phyloP scores from a whole-genome alignment of 345 rosid species.

The Eucalyptus regnans region DNA sequence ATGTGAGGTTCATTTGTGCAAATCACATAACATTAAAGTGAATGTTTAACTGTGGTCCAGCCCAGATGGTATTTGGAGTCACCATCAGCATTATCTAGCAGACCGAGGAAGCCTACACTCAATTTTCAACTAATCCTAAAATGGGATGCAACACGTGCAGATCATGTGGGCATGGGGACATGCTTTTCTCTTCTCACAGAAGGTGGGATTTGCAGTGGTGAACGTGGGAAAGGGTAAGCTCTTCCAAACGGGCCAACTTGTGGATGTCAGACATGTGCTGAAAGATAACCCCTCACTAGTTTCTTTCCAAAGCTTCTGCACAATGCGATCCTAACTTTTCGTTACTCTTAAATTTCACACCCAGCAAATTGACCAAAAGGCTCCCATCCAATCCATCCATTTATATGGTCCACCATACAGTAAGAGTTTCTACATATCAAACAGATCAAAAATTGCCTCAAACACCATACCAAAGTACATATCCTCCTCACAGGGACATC shows the following conservation, averaged over 20 bases:
- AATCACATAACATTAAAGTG: background rate
- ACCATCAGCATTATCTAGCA: background rate
- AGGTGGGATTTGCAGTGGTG: background rate
- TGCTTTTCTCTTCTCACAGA: background rate
- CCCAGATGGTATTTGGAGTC: background rate
- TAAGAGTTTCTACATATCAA: background rate
- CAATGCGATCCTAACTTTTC: background rate
- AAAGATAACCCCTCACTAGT: background rate
- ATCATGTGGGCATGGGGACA: background rate
- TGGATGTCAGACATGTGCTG: background rate
- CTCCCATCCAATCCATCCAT: background rate
- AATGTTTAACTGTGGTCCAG: background rate
- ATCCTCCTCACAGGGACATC: background rate
- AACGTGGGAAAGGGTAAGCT: background rate
- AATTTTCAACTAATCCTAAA: background rate
- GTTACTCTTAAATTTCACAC: background rate
- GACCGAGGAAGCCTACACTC: background rate
- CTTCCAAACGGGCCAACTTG: background rate
- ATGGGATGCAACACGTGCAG: background rate
- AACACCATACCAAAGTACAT: background rate
- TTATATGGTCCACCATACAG: fast-evolving
- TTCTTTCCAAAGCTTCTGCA: background rate
- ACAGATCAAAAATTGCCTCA: background rate
- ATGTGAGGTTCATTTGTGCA: background rate
- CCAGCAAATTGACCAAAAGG: background rate